Conservation (phyloP, 176 grass and related monocot genomes). For the Cenchrus americanus region DNA sequence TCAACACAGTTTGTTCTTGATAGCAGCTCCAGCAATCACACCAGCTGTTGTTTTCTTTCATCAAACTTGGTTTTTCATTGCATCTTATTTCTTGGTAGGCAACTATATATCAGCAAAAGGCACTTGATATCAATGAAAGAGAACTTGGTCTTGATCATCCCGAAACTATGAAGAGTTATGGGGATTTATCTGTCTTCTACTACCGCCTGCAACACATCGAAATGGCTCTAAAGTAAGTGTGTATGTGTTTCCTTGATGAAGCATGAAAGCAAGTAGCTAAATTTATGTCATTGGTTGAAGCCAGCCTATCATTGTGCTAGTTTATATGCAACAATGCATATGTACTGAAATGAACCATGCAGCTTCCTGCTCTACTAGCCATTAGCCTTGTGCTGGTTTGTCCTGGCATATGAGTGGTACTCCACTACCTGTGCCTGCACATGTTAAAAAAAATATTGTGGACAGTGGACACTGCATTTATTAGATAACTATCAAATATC, state of each 20-base stretch:
- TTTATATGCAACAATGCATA: constrained; percentile 27
- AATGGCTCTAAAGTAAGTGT: constrained; percentile 96
- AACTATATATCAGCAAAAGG: constrained; percentile 99
- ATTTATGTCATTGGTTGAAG: background rate
- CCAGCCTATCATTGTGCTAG: background rate
- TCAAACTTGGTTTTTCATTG: constrained; percentile 22
- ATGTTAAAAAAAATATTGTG: constrained; percentile 2
- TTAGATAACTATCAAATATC: constrained; percentile 10
- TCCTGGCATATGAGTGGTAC: background rate
- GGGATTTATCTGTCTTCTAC: constrained; percentile 99
- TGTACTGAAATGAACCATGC: constrained; percentile 13
- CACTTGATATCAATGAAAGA: constrained; percentile 96
- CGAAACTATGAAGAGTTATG: constrained; percentile 99
- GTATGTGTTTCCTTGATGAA: constrained; percentile 39
- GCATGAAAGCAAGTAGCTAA: background rate
- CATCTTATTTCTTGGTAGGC: constrained; percentile 61
- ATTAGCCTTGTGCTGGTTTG: constrained; percentile 26
- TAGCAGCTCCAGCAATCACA: constrained; percentile 27
- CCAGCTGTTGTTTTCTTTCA: constrained; percentile 21
- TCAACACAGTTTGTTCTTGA: constrained; percentile 14
- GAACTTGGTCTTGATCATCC: constrained; percentile 99
- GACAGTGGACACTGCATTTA: background rate
- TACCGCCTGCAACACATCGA: constrained; percentile 99
- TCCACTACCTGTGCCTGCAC: background rate
- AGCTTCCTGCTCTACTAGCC: constrained; percentile 10